Evolutionary conservation across 2,329 filamentous ascomycete genomes (phyloP), one percentile per base, ranked within the genome.

Genomic region (Ustulina deusta): DNA sequence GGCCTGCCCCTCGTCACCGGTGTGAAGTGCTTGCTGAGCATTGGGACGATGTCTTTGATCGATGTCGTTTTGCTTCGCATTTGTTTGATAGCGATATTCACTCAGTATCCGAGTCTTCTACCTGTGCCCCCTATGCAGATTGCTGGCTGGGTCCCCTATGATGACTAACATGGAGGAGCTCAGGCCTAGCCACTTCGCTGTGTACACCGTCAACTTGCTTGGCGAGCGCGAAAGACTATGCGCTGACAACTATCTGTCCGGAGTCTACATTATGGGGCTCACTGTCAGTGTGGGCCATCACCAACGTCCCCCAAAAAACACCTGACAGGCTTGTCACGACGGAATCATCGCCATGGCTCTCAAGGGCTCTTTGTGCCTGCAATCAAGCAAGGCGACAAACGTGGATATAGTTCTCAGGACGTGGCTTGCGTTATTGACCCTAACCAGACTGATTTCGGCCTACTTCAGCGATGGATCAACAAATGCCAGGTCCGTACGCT

Each of bases 1-100:
- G 13, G 20, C 9, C 17, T 11, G 22, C 40, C 22, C 29, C 49
- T 65, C 56, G 56, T 6, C 56, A 65, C 51, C 49, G 17, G 9
- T 61, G 49, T 20, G 56, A 65, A 32, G 49, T 61, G 29, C 56
- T 65, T 49, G 56, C 40, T 17, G n/a, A 65, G 49, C 63, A 61
- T 13, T 65, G 49, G 56, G 49, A 61, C 9, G 63, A 65, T 38
- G 25, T 65, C 34, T 60, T 65, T 7, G 46, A 65, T 7, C n/a
- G 15, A 29, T 60, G 60, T 34, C 62, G 13, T 15, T 65, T 61
- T 15, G 49, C 57, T 56, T 56, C 63, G 22, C 63, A 65, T 61
- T 20, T 48, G 11, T 60, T 60, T 15, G 38, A 60, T 11, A 11
- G 11, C 15, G 22, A 54, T 4, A 32, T 25, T 4, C 1, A 6